Base-by-base conservation (phyloP, 148 eudicot species). In the Rhododendron ferrugineum region DNA sequence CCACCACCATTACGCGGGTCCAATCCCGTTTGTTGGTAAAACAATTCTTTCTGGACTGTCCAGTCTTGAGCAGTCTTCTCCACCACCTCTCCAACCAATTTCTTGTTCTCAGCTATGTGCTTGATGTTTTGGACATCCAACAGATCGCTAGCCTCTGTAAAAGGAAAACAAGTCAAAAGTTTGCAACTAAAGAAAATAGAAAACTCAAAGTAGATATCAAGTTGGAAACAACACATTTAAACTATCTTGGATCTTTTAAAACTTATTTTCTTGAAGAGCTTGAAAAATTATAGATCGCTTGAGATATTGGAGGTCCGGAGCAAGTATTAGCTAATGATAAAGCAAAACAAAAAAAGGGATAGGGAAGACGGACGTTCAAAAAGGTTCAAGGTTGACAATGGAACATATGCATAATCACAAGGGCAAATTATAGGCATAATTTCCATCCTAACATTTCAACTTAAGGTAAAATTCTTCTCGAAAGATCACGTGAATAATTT, bases 31-130 rank as follows among this genome's bases (percentile, higher is more conserved):
- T 92, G 89, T 74, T 91, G 84, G 81, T 92, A 89, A 79, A 93
- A 90, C 81, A 49, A 4, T 83, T 92, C 94, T 89, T 92, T 93
- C 87, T 90, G 91, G 82, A 30, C 46, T 49, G 84, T 86, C 98
- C 98, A 96, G 34, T 92, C 93, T 78, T 87, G 87, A 81, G 85
- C 87, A 76, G 90, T 92, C 80, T 91, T 89, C 78, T 84, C 92
- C 52, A 96, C 88, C 73, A 86, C 85, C 56, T 93, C 93, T 60
- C 93, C 93, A 28, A 93, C 87, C 81, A 92, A 89, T 77, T 76
- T 87, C 86, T 85, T 79, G 11, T 86, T 81, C 83, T 88, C 93
- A 80, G 93, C 92, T 73, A 94, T 91, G 89, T 96, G 98, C 89
- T 87, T 90, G 78, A 96, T 87, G 83, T 92, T 85, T 86, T 92